phyloP scores from a whole-genome alignment of 768 basidiomycete genomes.

The Saitozyma sp. region DNA sequence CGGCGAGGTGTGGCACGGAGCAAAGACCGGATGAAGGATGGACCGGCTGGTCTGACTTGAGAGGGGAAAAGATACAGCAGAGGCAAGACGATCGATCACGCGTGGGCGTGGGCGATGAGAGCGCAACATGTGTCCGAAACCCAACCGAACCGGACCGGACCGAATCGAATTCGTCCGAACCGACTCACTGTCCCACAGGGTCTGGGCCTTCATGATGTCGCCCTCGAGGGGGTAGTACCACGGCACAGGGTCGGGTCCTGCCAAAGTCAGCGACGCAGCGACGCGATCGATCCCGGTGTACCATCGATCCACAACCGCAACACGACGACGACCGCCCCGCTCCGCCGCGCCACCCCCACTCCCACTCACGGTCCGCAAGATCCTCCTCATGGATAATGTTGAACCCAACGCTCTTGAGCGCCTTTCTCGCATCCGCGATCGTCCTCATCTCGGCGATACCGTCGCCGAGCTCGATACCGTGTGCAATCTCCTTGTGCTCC shows the following conservation, averaged over 20 bases:
- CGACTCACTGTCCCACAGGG: slow-evolving; percentile 71
- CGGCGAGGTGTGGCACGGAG: too few relatives aligned
- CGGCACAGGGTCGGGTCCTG: slow-evolving; percentile 54
- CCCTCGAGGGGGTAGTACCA: slow-evolving; percentile 99
- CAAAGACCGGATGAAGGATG: too few relatives aligned
- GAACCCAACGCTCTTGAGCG: slow-evolving; percentile 81
- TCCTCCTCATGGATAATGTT: slow-evolving; percentile 88
- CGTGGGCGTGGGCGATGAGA: too few relatives aligned
- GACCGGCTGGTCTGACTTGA: too few relatives aligned
- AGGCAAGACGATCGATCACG: too few relatives aligned
- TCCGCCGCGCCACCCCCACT: slow-evolving; percentile 52
- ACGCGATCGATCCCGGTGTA: background rate
- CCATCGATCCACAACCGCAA: slow-evolving; percentile 7
- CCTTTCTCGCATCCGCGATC: slow-evolving; percentile 67
- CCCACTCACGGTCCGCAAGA: slow-evolving; percentile 77
- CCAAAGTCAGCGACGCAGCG: background rate
- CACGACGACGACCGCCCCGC: background rate
- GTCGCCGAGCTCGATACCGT: slow-evolving; percentile 88
- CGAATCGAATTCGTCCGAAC: too few relatives aligned
- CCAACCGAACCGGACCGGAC: too few relatives aligned
- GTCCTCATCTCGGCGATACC: slow-evolving; percentile 98
- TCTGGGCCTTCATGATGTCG: slow-evolving; percentile 88
- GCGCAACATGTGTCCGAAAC: too few relatives aligned
- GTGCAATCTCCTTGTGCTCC: slow-evolving; percentile 83
- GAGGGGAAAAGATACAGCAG: too few relatives aligned